These are phyloP conservation scores for Thraustochytrium striatum DNA, from an alignment of 352 stramenopile genomes.

Conservation along the genomic window DNA sequence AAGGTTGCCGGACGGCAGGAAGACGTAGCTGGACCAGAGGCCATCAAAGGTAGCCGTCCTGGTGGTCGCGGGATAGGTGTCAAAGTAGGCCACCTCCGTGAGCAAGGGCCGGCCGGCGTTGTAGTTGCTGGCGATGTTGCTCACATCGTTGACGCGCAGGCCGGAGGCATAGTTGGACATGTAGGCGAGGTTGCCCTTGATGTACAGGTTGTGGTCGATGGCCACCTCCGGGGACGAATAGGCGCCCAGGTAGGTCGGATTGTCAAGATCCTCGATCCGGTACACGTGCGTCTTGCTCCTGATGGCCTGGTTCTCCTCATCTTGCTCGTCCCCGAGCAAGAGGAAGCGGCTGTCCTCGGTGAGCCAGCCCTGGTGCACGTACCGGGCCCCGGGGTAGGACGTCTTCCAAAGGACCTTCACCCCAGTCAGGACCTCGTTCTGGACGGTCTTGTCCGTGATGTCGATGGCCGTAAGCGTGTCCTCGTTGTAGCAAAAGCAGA, in stretches of 20 bases:
- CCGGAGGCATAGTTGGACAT: conserved; percentile 10
- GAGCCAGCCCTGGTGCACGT: conserved; percentile 56
- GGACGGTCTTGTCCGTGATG: conserved; percentile 50
- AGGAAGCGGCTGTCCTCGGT: conserved; percentile 51
- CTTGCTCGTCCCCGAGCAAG: conserved; percentile 53
- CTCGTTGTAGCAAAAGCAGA: conserved; percentile 52
- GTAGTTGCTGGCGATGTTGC: not conserved
- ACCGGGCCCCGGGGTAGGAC: conserved; percentile 28
- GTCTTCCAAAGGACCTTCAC: conserved; percentile 3
- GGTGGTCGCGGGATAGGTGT: not conserved
- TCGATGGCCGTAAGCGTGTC: conserved; percentile 52
- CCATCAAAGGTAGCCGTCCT: not conserved
- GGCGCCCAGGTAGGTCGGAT: too few relatives aligned
- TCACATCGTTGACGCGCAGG: not conserved
- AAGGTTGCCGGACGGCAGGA: not conserved
- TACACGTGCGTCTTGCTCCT: not conserved
- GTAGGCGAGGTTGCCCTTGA: too few relatives aligned
- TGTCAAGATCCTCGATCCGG: not conserved
- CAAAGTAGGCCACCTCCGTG: not conserved
- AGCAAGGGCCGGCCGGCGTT: not conserved
- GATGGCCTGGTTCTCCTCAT: conserved; percentile 26
- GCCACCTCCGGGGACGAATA: not conserved
- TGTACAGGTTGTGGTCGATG: too few relatives aligned
- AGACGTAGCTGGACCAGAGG: not conserved
- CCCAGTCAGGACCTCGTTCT: not conserved